Evolutionary conservation across 768 basidiomycete species (phyloP), one percentile per base, ranked within the genome.

Genomic region (Daedalea quercina): DNA sequence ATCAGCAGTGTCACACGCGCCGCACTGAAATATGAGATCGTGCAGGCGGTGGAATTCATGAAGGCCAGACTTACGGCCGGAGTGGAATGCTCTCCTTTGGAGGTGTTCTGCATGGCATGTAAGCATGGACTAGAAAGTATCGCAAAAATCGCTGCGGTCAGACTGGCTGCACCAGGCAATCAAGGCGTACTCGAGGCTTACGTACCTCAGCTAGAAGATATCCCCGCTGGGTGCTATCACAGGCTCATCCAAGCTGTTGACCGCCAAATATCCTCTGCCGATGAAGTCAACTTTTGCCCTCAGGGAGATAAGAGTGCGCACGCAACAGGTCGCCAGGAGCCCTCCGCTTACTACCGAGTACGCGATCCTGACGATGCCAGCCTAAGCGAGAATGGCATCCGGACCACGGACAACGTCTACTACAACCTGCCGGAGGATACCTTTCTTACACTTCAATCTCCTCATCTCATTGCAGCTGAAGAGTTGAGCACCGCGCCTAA

Each of bases 41-140:
- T 35, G 63, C 52, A 66, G n/a, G 65, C 43, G 23, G 25, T 31
- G 17, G 40, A 26, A n/a, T 20, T 42, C 49, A 15, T 35, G 15
- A 50, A 42, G n/a, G 6, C 63, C 9, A 31, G 11, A 11, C 28
- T 31, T 4, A 31, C 28, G 28, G 28, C 28, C 28, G 28, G 28
- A 6, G 28, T 31, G 28, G 28, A 31, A 6, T 6, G 7, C 37
- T 40, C 37, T 40, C 63, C 73, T 2, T 24, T 67, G 9, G 61
- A 58, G 17, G 56, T 71, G 11, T 70, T 68, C 47, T 64, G 65
- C n/a, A 61, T 73, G 47, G 73, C 73, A 9, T 63, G 61, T 46
- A 63, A 60, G 6, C 66, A 62, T 40, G 60, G 58, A 3, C 57
- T 68, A 22, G 57, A 60, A 42, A 37, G 52, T 1, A 68, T 73